Percentiles rank a stretch among this genome's conserved stretches.
phyloP scores from a whole-genome alignment of 2,329 filamentous ascomycete genomes.

The Xylariaceae sp. region DNA sequence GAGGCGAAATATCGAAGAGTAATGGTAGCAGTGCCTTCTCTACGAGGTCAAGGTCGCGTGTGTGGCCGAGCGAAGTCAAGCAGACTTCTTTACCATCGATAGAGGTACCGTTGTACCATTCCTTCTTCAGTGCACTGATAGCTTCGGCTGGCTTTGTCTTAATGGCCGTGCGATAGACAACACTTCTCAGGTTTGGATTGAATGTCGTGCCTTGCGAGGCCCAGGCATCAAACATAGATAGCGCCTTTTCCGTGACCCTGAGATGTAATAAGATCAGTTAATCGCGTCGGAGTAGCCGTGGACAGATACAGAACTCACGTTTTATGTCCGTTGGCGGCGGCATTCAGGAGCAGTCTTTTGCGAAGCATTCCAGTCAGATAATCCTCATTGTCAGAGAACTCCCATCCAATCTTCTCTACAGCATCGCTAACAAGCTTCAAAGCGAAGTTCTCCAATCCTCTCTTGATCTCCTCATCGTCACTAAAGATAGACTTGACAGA shows the following conservation, averaged over 20 bases:
- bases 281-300: constrained; percentile 4
- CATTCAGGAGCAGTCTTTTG: constrained; percentile 73
- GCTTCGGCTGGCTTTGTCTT: constrained; percentile 64
- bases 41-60: constrained; percentile 67
- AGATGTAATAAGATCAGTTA: constrained; percentile 14
- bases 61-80: constrained; percentile 71
- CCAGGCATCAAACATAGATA: constrained; percentile 79
- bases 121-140: constrained; percentile 75
- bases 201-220: constrained; percentile 66
- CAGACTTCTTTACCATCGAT: constrained; percentile 90
- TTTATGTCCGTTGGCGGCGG: constrained; percentile 69
- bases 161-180: constrained; percentile 78
- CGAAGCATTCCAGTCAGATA: constrained; percentile 81
- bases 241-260: constrained; percentile 69
- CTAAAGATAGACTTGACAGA: constrained; percentile 83
- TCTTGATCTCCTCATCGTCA: constrained; percentile 68
- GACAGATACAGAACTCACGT: neutral
- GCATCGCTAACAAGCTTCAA: constrained; percentile 73
- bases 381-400: constrained; percentile 73
- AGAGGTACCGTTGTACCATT: constrained; percentile 78
- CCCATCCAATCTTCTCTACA: constrained; percentile 80
- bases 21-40: constrained; percentile 67
- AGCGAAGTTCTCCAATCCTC: constrained; percentile 74
- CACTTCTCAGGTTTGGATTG: constrained; percentile 75
- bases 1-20: constrained; percentile 66